Conservation (phyloP, 192 early-diverging fungal genomes). For the Backusella liffmaniae region DNA sequence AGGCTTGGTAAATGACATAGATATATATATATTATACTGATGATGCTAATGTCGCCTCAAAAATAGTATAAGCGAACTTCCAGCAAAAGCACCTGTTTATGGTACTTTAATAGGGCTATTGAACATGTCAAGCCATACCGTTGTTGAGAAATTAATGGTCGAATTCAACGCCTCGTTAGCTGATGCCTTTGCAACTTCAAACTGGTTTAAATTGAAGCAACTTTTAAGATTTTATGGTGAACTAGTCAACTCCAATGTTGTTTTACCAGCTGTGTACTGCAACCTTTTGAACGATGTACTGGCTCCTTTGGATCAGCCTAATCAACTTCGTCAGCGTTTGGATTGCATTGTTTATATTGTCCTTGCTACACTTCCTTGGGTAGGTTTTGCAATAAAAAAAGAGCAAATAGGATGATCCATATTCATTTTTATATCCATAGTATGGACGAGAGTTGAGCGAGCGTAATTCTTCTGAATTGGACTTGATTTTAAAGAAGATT, state of each 20-base stretch:
- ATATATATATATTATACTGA: neutral
- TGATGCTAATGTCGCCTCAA: neutral
- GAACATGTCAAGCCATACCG: conserved; percentile 45
- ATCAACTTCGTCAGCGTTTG: conserved; percentile 22
- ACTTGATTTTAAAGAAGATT: conserved; percentile 43
- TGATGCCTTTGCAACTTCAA: conserved; percentile 49
- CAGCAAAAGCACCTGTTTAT: conserved; percentile 74
- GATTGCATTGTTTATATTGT: conserved; percentile 70
- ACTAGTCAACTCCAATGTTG: conserved; percentile 75
- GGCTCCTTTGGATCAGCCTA: conserved; percentile 52
- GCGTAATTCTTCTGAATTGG: conserved; percentile 47
- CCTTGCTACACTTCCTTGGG: conserved; percentile 80
- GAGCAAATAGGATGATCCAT: neutral
- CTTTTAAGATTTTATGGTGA: conserved; percentile 80
- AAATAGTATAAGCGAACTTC: conserved; percentile 65
- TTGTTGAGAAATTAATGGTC: conserved; percentile 59
- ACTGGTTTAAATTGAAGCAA: conserved; percentile 77
- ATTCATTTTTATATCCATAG: conserved; percentile 20
- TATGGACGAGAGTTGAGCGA: conserved; percentile 49
- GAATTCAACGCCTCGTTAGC: conserved; percentile 54
- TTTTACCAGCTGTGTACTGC: conserved; percentile 63
- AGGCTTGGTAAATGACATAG: conserved; percentile 44
- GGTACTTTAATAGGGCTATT: conserved; percentile 82
- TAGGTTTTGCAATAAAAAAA: conserved; percentile 19
- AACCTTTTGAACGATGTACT: conserved; percentile 66